Evolutionary conservation across 2,329 filamentous ascomycete species (phyloP), one percentile per base, ranked within the genome.

Genomic region (Diplodia intermedia): DNA sequence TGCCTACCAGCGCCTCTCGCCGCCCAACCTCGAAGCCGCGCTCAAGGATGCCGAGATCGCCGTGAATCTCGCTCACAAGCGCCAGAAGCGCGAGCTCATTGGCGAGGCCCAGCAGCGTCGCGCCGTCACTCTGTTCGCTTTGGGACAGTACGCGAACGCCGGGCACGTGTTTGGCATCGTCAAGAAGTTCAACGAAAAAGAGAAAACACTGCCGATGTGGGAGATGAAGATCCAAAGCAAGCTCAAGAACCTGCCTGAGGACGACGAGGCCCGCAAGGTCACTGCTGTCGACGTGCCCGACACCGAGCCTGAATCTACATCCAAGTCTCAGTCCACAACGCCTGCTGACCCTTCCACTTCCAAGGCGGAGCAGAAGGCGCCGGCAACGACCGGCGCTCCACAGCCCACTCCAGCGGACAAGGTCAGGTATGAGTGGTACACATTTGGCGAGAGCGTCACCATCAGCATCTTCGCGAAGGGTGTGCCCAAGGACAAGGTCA

Each of bases 91-190:
- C 62, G 88, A 92, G 71, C 85, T 91, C 36, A 92, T 97, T 77
- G 85, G 89, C 55, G 87, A 92, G n/a, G 90, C 92, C 1, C 92
- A 97, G 74, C 88, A 95, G 74, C 88, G 94, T 72, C 88, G 94
- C 47, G 91, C 88, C 5, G 87, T 97, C 14, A 86, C 90, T 12
- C 84, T 94, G 31, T 91, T 88, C 78, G 87, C 89, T 60, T 82
- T 93, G 50, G 87, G 86, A 40, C 85, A 87, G 65, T 92, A 89
- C 73, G 93, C 90, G 3, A 90, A 97, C 79, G 90, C 93, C 0
- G 86, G 89, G 69, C 86, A 88, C 72, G 87, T 94, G 71, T 88
- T 94, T 23, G 82, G 80, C n/a, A 79, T 85, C 36, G 83, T 89
- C 52, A 82, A 82, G 69, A 84, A 84, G 72, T 79, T 85, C 65